Conservation (phyloP, 306 rosid genomes). For the Inga laurina region DNA sequence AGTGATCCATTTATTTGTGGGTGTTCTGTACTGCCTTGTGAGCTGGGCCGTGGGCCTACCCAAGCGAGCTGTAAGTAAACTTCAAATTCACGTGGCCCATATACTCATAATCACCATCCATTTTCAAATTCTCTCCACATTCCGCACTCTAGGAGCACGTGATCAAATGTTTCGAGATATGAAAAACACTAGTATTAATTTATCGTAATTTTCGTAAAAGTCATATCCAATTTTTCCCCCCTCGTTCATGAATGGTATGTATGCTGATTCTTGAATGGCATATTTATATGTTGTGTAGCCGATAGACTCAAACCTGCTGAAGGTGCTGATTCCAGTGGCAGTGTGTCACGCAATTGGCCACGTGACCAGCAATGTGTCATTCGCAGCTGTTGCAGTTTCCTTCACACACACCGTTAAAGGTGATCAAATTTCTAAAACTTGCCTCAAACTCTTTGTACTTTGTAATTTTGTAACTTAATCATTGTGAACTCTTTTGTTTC, state of each 20-base stretch:
- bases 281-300: conserved; percentile 37
- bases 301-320: conserved; percentile 54
- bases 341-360: conserved; percentile 94
- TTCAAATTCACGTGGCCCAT: conserved; percentile 41
- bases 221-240: too few species aligned
- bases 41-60: conserved; percentile 90
- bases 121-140: not conserved
- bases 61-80: conserved; percentile 80
- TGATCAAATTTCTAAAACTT: conserved; percentile 14
- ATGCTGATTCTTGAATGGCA: conserved; percentile 14
- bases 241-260: not conserved
- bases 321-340: conserved; percentile 81
- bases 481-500: conserved; percentile 33
- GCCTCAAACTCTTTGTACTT: conserved; percentile 4
- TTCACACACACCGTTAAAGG: conserved; percentile 95
- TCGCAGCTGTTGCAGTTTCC: conserved; percentile 97
- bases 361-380: conserved; percentile 92
- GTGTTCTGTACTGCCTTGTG: conserved; percentile 80
- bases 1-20: conserved; percentile 83
- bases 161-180: not conserved
- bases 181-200: not conserved
- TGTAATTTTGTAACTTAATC: not conserved
- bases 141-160: not conserved
- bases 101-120: not conserved
- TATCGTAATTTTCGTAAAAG: not conserved